phyloP scores from a whole-genome alignment of 2,329 filamentous ascomycete species.

The Colletotrichum tropicale region DNA sequence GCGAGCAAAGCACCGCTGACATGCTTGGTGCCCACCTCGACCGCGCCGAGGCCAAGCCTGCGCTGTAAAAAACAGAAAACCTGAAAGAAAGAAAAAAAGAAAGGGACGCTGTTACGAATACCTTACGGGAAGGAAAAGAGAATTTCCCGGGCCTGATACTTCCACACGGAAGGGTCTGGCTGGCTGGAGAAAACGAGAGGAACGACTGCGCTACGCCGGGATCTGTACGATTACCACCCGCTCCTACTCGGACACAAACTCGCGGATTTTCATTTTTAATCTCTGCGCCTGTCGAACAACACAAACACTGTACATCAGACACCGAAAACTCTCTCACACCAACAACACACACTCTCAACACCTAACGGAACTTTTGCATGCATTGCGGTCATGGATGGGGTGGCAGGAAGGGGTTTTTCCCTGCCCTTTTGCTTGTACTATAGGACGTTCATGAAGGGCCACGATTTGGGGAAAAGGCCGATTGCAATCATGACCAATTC shows the following conservation, averaged over 20 bases:
- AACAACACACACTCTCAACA: not conserved
- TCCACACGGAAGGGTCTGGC: not conserved
- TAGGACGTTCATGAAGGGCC: conserved; percentile 19
- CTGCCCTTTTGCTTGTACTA: conserved; percentile 20
- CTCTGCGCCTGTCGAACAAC: conserved; percentile 3
- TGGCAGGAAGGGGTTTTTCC: conserved; percentile 16
- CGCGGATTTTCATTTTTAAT: not conserved
- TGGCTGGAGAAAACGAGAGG: not conserved
- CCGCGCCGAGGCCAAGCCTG: conserved; percentile 48
- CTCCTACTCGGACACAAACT: not conserved
- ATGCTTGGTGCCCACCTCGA: conserved; percentile 56
- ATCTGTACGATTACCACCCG: not conserved
- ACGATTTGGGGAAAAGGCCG: conserved; percentile 5
- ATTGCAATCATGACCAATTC: conserved; percentile 19
- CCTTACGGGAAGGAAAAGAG: conserved; percentile 4
- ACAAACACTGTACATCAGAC: conserved; percentile 9
- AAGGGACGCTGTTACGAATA: not conserved
- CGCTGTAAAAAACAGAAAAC: conserved; percentile 44
- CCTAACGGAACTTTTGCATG: conserved; percentile 17
- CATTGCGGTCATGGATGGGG: conserved; percentile 20
- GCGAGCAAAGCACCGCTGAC: conserved; percentile 46
- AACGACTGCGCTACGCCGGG: not conserved
- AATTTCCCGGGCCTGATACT: not conserved
- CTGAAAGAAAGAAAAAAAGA: conserved; percentile 18
- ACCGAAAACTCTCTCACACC: conserved; percentile 10